Conservation (phyloP, 2,329 filamentous ascomycete genomes). For the Penicillium italicum region DNA sequence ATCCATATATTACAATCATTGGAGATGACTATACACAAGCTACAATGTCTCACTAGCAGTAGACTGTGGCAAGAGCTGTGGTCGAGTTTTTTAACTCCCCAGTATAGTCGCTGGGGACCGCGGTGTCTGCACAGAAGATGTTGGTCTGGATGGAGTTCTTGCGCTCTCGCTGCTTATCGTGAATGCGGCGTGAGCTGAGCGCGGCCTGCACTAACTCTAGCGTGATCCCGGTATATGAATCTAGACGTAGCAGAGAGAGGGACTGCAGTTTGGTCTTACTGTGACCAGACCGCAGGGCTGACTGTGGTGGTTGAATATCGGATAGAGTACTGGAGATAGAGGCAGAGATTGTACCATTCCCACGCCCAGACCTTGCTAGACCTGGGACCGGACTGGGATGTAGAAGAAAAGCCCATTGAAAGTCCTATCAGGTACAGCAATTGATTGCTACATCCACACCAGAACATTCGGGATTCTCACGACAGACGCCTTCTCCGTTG, state of each 20-base stretch:
- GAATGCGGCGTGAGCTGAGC: constrained; percentile 25
- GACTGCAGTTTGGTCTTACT: neutral
- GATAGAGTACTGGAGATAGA: neutral
- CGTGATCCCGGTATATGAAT: constrained; percentile 46
- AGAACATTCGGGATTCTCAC: constrained; percentile 48
- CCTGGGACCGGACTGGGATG: neutral
- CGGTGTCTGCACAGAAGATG: constrained; percentile 52
- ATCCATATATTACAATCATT: too few relatives aligned
- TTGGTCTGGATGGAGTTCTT: neutral
- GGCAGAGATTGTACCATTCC: neutral
- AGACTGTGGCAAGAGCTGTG: neutral
- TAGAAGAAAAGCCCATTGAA: constrained; percentile 14
- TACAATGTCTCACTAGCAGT: too few relatives aligned
- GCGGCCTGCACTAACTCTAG: constrained; percentile 47
- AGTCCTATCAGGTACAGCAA: constrained; percentile 45
- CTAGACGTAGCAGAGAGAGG: neutral
- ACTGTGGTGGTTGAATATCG: neutral
- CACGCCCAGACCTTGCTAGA: neutral
- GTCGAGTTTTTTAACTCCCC: constrained; percentile 22
- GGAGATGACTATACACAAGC: too few relatives aligned
- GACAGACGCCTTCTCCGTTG: constrained; percentile 15
- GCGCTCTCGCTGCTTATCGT: constrained; percentile 2
- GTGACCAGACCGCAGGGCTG: neutral
- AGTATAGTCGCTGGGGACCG: constrained; percentile 46
- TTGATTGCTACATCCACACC: constrained; percentile 60